Evolutionary conservation across 371 early-diverging fungal genomes (phyloP).

Genomic region (Rhizomucor miehei): DNA sequence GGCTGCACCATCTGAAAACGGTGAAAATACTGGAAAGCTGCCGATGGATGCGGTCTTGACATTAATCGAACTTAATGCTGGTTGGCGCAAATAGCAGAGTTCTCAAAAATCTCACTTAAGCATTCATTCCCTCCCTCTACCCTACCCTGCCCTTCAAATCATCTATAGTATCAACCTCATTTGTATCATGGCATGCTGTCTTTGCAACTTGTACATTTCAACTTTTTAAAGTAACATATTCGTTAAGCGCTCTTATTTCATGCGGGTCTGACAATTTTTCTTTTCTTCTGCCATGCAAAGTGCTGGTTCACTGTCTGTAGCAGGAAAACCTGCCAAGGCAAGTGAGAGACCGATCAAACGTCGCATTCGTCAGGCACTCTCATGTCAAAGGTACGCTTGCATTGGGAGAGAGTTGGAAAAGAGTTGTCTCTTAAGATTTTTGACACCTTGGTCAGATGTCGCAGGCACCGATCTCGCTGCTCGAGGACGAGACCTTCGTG

Average conservation of each 20-base stretch:
- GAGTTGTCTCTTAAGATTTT: neutral
- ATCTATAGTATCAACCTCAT: no score
- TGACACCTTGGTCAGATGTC: conserved; percentile 24
- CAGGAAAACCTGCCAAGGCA: neutral
- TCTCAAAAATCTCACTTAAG: neutral
- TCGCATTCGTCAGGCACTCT: conserved; percentile 41
- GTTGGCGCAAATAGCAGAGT: conserved; percentile 35
- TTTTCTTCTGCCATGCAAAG: no score
- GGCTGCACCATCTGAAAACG: conserved; percentile 3
- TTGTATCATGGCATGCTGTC: no score
- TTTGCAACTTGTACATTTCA: no score
- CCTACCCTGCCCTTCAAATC: neutral
- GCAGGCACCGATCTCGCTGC: conserved; percentile 45
- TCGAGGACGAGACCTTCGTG: conserved; percentile 41
- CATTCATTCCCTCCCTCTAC: neutral
- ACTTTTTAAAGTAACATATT: no score
- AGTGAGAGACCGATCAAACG: conserved; percentile 24
- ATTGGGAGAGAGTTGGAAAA: no score
- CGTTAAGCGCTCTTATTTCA: no score
- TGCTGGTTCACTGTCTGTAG: no score
- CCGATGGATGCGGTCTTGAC: conserved; percentile 49
- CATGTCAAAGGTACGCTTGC: conserved; percentile 39
- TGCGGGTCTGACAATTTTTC: no score
- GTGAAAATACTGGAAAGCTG: conserved; percentile 39
- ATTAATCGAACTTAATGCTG: conserved; percentile 47